Evolutionary conservation across 129 eudicot genomes (phyloP).

Genomic region (Escallonia herrerae): DNA sequence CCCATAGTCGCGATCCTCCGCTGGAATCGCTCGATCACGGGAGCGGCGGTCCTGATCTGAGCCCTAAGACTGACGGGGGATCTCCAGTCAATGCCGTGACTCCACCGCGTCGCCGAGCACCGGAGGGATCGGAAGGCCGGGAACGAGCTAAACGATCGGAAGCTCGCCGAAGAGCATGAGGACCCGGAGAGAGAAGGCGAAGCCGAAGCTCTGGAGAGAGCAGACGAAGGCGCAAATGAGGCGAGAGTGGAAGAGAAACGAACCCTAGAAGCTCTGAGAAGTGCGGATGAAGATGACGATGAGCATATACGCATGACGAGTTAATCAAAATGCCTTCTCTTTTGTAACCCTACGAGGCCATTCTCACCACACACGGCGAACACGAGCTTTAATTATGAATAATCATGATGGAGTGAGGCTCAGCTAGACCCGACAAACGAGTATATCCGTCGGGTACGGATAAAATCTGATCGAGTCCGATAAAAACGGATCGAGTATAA

Average conservation of each 20-base stretch:
- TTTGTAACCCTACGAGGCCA: background rate
- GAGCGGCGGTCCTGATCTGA: slow-evolving; percentile 42
- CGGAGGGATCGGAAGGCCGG: slow-evolving; percentile 29
- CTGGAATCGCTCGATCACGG: slow-evolving; percentile 40
- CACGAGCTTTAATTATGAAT: background rate
- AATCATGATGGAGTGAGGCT: background rate
- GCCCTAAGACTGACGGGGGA: slow-evolving; percentile 41
- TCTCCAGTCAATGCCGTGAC: slow-evolving; percentile 51
- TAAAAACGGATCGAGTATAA: no score
- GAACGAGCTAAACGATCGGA: slow-evolving; percentile 9
- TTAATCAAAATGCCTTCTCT: background rate
- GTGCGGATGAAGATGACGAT: slow-evolving; percentile 36
- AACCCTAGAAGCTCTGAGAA: slow-evolving; percentile 21
- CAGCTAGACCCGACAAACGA: no score
- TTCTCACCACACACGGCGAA: background rate
- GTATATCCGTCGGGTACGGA: no score
- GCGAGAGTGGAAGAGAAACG: slow-evolving; percentile 16
- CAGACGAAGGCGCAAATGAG: background rate
- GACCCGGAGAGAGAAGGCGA: slow-evolving; percentile 5
- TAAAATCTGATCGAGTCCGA: no score
- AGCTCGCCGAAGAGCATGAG: slow-evolving; percentile 12
- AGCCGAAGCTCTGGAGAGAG: slow-evolving; percentile 13
- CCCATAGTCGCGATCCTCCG: slow-evolving; percentile 64
- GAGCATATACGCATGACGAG: slow-evolving; percentile 35
- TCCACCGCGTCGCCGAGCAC: slow-evolving; percentile 40